A percentile compares a stretch with the other conserved stretches of the same genome.
These are phyloP conservation scores for Persicaria tinctoria DNA, from an alignment of 148 eudicot genomes.

Conservation along the genomic window DNA sequence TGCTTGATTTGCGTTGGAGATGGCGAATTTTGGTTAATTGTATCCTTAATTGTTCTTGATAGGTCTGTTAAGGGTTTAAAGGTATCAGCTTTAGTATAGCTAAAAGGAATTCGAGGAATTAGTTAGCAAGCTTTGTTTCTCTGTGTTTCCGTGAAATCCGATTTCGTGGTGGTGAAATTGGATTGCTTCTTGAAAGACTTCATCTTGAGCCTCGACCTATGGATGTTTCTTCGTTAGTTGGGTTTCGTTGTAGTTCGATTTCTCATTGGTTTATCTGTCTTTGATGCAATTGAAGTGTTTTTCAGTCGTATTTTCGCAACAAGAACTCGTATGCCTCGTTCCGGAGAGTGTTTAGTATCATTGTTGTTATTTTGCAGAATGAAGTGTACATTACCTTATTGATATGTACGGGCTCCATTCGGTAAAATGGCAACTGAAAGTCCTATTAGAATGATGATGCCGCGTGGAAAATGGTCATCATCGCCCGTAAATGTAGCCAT, in stretches of 20 bases:
- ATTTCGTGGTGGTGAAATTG: not conserved
- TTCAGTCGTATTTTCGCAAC: not conserved
- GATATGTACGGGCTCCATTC: slow-evolving; percentile 16
- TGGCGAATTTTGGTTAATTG: not conserved
- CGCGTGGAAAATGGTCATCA: slow-evolving; percentile 51
- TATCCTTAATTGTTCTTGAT: slow-evolving; percentile 3
- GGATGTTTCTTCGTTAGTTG: not conserved
- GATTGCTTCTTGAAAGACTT: not conserved
- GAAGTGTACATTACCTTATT: slow-evolving; percentile 17
- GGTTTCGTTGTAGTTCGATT: not conserved
- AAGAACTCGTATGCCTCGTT: not conserved
- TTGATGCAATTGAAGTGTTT: not conserved
- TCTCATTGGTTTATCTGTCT: not conserved
- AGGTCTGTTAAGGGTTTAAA: not conserved
- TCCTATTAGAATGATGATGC: slow-evolving; percentile 63
- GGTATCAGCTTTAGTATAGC: not conserved
- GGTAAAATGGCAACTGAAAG: slow-evolving; percentile 77
- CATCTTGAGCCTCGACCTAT: slow-evolving; percentile 2
- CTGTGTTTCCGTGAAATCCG: not conserved
- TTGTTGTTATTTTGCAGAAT: slow-evolving; percentile 20
- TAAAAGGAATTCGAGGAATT: not conserved
- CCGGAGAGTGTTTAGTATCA: not conserved
- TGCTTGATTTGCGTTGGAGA: slow-evolving; percentile 2
- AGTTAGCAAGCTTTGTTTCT: not conserved
- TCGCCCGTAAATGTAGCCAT: slow-evolving; percentile 29